Evolutionary conservation across 164 flowering plant genomes (phyloP).

Genomic region (Pachysandra terminalis): DNA sequence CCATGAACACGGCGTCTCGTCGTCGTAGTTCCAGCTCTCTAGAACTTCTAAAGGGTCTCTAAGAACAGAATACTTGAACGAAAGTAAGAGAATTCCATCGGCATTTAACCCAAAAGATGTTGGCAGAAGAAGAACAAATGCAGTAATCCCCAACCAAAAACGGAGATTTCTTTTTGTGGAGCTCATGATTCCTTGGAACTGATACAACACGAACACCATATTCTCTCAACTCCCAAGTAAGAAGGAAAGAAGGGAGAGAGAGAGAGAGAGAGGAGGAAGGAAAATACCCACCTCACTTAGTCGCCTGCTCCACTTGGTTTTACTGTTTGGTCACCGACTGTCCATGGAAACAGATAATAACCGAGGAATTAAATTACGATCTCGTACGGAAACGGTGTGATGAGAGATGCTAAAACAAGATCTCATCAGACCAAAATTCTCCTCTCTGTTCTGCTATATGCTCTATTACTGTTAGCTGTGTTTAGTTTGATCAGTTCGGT

Average conservation of each 20-base stretch:
- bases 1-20: slow-evolving; percentile 82
- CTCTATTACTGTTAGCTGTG: slow-evolving; percentile 9
- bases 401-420: neutral
- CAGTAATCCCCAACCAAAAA: slow-evolving; percentile 23
- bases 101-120: slow-evolving; percentile 39
- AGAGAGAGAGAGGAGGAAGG: slow-evolving; percentile 15
- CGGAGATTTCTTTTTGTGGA: slow-evolving; percentile 18
- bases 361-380: slow-evolving; percentile 37
- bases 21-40: slow-evolving; percentile 54
- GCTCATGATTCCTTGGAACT: slow-evolving; percentile 34
- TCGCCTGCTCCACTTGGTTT: too few relatives aligned
- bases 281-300: slow-evolving; percentile 12
- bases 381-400: slow-evolving; percentile 35
- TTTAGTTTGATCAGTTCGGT: neutral
- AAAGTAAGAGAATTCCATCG: slow-evolving; percentile 66
- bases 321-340: too few relatives aligned
- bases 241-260: slow-evolving; percentile 13
- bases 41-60: slow-evolving; percentile 58
- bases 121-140: slow-evolving; percentile 12
- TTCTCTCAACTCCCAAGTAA: neutral
- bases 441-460: neutral
- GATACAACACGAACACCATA: slow-evolving; percentile 38
- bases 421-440: neutral
- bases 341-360: neutral
- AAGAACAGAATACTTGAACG: slow-evolving; percentile 65